Conservation (phyloP, 225 moss, liverwort and hornwort species). For the Antitrichia curtipendula region DNA sequence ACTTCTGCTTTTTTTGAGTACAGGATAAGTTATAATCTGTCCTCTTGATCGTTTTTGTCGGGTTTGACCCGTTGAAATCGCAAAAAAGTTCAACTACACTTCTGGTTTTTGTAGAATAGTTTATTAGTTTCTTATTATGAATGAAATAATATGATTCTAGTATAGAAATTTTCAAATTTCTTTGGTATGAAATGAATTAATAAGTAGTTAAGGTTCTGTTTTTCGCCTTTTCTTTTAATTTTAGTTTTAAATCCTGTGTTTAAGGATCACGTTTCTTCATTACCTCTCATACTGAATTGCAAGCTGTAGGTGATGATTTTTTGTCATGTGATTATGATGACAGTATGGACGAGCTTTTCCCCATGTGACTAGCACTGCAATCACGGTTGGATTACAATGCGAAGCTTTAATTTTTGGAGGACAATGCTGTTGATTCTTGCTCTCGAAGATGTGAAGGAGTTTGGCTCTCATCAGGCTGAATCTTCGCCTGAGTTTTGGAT, state of each 20-base stretch:
- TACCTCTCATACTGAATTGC: neutral
- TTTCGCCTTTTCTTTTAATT: neutral
- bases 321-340: neutral
- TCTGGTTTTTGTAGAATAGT: neutral
- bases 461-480: neutral
- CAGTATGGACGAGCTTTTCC: conserved; percentile 59
- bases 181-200: neutral
- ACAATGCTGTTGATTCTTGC: neutral
- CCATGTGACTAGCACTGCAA: conserved; percentile 19
- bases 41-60: neutral
- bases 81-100: neutral
- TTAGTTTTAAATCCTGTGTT: neutral
- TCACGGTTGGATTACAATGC: neutral
- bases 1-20: neutral
- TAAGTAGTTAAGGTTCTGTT: neutral
- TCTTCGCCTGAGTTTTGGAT: neutral
- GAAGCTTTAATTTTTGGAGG: conserved; percentile 3
- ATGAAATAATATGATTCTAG: neutral
- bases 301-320: neutral
- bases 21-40: neutral
- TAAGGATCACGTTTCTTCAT: neutral
- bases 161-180: neutral
- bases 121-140: neutral
- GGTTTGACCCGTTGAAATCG: neutral
- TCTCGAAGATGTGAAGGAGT: neutral